These are phyloP conservation scores for Scutellaria baicalensis DNA, from an alignment of 257 asterid species.

Conservation along the genomic window DNA sequence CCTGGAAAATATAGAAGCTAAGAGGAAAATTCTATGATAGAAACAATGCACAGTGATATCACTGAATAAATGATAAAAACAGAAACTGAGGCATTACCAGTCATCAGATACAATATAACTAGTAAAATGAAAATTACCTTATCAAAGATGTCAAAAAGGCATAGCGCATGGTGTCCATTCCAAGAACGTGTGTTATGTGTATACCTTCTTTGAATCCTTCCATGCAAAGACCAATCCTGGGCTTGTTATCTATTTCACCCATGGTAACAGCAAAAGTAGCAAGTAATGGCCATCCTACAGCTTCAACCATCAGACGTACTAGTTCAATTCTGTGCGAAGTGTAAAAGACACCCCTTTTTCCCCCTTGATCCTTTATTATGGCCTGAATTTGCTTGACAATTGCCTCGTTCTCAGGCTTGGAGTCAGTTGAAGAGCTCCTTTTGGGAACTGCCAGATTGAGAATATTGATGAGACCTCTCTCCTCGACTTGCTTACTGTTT, in stretches of 20 bases:
- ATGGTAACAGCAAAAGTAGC: constrained; percentile 96
- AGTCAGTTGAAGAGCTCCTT: constrained; percentile 55
- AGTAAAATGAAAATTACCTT: constrained; percentile 43
- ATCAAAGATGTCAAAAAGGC: constrained; percentile 91
- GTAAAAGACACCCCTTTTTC: constrained; percentile 85
- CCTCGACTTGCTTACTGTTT: constrained; percentile 75
- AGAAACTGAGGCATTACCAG: constrained; percentile 7
- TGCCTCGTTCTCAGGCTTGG: constrained; percentile 85
- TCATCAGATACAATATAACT: constrained; percentile 2
- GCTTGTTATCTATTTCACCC: constrained; percentile 98
- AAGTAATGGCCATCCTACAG: constrained; percentile 99
- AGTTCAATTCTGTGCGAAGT: constrained; percentile 86
- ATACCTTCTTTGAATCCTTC: constrained; percentile 97
- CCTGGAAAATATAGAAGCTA: neutral
- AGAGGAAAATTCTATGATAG: neutral
- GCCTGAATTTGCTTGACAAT: constrained; percentile 81
- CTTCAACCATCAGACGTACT: constrained; percentile 92
- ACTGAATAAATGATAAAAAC: neutral
- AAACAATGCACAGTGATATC: constrained; percentile 1
- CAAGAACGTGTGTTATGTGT: constrained; percentile 87
- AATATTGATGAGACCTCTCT: constrained; percentile 77
- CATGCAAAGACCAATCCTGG: constrained; percentile 85
- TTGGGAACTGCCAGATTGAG: constrained; percentile 95
- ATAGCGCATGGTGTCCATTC: constrained; percentile 99
- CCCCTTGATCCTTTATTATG: constrained; percentile 70